Conservation (phyloP, 2,329 filamentous ascomycete species). For the Penicillium sclerotiorum region DNA sequence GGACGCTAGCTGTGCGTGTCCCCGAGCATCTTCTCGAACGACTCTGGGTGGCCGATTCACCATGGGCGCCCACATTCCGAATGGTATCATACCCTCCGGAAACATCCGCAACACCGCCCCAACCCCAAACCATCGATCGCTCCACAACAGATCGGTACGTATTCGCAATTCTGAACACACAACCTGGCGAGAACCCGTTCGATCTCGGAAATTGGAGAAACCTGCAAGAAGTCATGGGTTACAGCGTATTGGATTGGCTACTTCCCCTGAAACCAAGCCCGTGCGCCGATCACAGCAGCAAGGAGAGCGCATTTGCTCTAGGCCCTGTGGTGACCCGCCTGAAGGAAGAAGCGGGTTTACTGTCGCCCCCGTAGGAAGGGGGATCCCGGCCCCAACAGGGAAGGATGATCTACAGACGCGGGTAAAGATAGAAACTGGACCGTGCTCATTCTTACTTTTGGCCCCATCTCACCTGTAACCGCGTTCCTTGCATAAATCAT, state of each 20-base stretch:
- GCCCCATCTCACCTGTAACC: not conserved
- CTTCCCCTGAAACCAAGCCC: constrained; percentile 76
- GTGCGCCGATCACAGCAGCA: constrained; percentile 67
- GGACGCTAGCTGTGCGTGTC: constrained; percentile 74
- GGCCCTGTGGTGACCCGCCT: constrained; percentile 64
- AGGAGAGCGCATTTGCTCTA: constrained; percentile 68
- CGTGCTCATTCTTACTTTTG: constrained; percentile 1
- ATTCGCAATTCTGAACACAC: constrained; percentile 77
- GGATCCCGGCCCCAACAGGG: not conserved
- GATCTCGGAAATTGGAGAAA: constrained; percentile 72
- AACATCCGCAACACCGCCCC: constrained; percentile 19
- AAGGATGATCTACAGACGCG: not conserved
- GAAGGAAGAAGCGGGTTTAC: constrained; percentile 50
- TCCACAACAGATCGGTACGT: constrained; percentile 60
- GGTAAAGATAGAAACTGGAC: constrained; percentile 5
- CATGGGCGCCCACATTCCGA: constrained; percentile 37
- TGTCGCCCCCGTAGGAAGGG: constrained; percentile 2
- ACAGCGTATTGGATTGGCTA: constrained; percentile 72
- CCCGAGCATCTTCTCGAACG: constrained; percentile 49
- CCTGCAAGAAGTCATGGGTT: constrained; percentile 78
- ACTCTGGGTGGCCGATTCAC: constrained; percentile 38
- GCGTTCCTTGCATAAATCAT: not conserved
- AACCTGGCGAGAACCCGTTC: constrained; percentile 81
- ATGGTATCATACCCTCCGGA: constrained; percentile 47
- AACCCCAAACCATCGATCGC: constrained; percentile 30